Percentiles rank a stretch among this genome's conserved stretches.
Conservation (phyloP, 805 yeast genomes). For the Lachancea cidri region DNA sequence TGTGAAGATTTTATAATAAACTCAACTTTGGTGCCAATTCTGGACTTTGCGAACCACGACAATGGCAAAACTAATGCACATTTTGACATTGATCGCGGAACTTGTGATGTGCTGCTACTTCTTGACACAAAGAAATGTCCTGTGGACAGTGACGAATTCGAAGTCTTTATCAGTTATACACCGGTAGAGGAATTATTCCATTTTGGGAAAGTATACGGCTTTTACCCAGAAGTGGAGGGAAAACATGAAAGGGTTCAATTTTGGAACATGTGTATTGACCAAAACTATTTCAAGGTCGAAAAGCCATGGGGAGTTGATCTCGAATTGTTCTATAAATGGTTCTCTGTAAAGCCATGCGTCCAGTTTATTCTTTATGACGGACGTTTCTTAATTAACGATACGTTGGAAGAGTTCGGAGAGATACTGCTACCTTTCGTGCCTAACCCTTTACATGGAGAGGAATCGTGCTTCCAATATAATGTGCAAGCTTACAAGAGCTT, state of each 20-base stretch:
- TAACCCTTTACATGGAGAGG: conserved; percentile 1
- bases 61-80: conserved; percentile 43
- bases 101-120: conserved; percentile 40
- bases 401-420: conserved; percentile 10
- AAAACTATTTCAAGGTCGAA: conserved; percentile 10
- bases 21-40: conserved; percentile 56
- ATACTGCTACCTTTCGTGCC: conserved; percentile 19
- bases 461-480: conserved; percentile 14
- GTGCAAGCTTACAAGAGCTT: conserved; percentile 9
- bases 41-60: conserved; percentile 66
- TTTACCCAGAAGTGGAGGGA: conserved; percentile 33
- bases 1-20: conserved; percentile 42
- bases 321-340: conserved; percentile 32
- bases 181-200: conserved; percentile 39
- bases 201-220: conserved; percentile 43
- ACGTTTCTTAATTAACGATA: conserved; percentile 18
- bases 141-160: conserved; percentile 17
- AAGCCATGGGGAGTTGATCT: conserved; percentile 10
- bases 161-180: conserved; percentile 42
- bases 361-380: conserved; percentile 33
- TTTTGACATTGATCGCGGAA: conserved; percentile 52
- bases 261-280: conserved; percentile 18
- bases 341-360: conserved; percentile 37
- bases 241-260: conserved; percentile 10
- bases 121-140: conserved; percentile 17